Evolutionary conservation across 2,329 filamentous ascomycete species (phyloP).

Genomic region (Aspergillus melleus): DNA sequence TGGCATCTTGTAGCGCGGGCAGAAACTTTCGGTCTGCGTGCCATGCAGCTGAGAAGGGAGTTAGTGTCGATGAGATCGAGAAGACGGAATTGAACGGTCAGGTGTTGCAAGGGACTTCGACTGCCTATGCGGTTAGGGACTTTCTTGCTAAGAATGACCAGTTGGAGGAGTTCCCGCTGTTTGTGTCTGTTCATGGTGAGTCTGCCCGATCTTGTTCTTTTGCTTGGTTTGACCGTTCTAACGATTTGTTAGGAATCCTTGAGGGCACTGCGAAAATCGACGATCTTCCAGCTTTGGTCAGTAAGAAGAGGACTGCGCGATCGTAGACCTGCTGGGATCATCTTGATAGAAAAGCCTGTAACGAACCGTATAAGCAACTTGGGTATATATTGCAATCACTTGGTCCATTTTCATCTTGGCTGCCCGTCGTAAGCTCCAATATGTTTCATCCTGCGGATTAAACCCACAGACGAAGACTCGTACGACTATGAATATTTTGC

Average conservation of each 20-base stretch:
- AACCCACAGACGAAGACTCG: no score
- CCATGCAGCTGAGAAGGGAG: slow-evolving; percentile 18
- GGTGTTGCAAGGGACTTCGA: slow-evolving; percentile 19
- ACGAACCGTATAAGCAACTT: not conserved
- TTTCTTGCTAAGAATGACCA: slow-evolving; percentile 16
- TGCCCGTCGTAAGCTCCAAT: no score
- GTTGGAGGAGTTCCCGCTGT: slow-evolving; percentile 15
- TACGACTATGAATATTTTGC: no score
- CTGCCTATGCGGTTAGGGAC: slow-evolving; percentile 11
- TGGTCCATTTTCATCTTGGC: no score
- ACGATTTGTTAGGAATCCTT: not conserved
- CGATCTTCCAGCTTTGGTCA: not conserved
- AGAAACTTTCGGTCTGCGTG: slow-evolving; percentile 19
- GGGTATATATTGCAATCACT: no score
- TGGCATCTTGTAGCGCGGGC: slow-evolving; percentile 15
- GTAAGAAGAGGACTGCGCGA: not conserved
- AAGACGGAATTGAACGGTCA: slow-evolving; percentile 18
- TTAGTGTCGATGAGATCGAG: slow-evolving; percentile 18
- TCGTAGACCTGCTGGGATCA: not conserved
- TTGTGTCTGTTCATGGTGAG: slow-evolving; percentile 9
- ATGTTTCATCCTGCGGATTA: no score
- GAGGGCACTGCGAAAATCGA: not conserved
- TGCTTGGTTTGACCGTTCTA: not conserved
- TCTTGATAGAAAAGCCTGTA: not conserved
- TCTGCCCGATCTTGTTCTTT: not conserved